These are phyloP conservation scores for Viridothelium virens DNA, from an alignment of 495 filamentous ascomycete genomes.

Conservation along the genomic window DNA sequence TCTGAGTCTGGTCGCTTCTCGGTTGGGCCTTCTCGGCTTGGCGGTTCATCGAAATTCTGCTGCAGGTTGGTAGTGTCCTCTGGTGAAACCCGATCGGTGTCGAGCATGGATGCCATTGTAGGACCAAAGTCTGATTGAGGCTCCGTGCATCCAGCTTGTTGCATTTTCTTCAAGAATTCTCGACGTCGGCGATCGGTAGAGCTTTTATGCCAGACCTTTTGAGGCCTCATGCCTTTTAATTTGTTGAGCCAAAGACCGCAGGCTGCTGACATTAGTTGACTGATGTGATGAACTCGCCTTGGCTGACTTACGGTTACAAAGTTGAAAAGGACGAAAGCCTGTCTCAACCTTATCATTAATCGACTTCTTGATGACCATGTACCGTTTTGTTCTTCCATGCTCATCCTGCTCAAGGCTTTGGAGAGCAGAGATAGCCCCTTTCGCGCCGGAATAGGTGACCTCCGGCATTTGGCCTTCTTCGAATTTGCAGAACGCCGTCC, in stretches of 20 bases:
- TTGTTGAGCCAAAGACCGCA: conserved; percentile 93
- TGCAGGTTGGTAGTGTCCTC: conserved; percentile 14
- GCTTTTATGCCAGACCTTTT: conserved; percentile 69
- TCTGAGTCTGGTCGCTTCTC: not conserved
- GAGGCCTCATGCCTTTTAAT: conserved; percentile 73
- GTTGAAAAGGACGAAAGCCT: conserved; percentile 57
- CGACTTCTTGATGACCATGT: conserved; percentile 66
- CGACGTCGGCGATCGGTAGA: conserved; percentile 18
- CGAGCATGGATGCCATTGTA: conserved; percentile 13
- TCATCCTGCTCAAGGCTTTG: conserved; percentile 55
- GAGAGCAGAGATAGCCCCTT: conserved; percentile 55
- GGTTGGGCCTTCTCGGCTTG: conserved; percentile 1
- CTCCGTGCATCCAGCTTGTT: conserved; percentile 13
- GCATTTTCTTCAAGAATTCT: conserved; percentile 18
- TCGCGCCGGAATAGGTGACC: not conserved
- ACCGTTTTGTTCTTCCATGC: conserved; percentile 51
- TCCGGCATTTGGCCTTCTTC: conserved; percentile 41
- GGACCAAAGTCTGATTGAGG: conserved; percentile 19
- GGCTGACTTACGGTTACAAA: conserved; percentile 75
- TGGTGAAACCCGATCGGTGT: conserved; percentile 21
- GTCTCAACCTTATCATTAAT: conserved; percentile 48
- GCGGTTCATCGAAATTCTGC: not conserved
- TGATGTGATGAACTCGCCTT: not conserved
- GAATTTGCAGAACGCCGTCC: conserved; percentile 55
- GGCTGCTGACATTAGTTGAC: conserved; percentile 41